Evolutionary conservation across 2,329 filamentous ascomycete genomes (phyloP).

Genomic region (Aspergillus pseudoglaucus): DNA sequence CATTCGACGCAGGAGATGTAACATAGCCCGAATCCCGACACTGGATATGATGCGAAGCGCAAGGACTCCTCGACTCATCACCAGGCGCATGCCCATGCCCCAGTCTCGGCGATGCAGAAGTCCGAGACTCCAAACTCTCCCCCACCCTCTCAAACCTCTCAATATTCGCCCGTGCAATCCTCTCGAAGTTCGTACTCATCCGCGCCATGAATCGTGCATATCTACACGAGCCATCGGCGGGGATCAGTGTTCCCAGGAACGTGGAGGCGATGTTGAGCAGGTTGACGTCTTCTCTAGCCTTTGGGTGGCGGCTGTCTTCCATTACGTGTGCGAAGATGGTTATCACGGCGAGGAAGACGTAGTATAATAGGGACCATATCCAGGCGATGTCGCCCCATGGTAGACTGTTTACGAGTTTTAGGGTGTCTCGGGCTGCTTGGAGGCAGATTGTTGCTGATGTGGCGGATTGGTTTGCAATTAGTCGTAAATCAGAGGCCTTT

Average conservation of each 20-base stretch:
- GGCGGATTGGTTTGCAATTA: slow-evolving; percentile 80
- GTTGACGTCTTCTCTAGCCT: slow-evolving; percentile 74
- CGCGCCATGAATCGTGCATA: slow-evolving; percentile 85
- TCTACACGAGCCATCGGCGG: slow-evolving; percentile 68
- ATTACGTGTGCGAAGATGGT: slow-evolving; percentile 90
- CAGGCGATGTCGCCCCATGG: slow-evolving; percentile 89
- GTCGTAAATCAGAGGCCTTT: slow-evolving; percentile 37
- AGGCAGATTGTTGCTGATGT: slow-evolving; percentile 82
- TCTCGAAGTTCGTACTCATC: slow-evolving; percentile 85
- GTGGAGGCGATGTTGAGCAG: slow-evolving; percentile 84
- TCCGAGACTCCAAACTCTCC: slow-evolving; percentile 1
- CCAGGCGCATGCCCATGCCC: slow-evolving; percentile 8
- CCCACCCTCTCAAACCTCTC: slow-evolving; percentile 77
- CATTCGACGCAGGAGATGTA: neutral
- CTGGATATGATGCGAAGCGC: neutral
- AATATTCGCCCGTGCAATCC: slow-evolving; percentile 77
- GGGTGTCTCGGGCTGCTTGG: slow-evolving; percentile 80
- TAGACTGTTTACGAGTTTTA: slow-evolving; percentile 85
- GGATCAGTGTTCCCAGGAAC: slow-evolving; percentile 78
- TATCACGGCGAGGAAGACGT: slow-evolving; percentile 84
- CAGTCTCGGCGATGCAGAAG: neutral
- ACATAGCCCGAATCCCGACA: neutral
- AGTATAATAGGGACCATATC: slow-evolving; percentile 92
- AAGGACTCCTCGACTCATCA: no score
- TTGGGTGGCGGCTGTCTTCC: slow-evolving; percentile 77